Conservation (phyloP, 2,329 filamentous ascomycete species). For the Sarocladium brachiariae region DNA sequence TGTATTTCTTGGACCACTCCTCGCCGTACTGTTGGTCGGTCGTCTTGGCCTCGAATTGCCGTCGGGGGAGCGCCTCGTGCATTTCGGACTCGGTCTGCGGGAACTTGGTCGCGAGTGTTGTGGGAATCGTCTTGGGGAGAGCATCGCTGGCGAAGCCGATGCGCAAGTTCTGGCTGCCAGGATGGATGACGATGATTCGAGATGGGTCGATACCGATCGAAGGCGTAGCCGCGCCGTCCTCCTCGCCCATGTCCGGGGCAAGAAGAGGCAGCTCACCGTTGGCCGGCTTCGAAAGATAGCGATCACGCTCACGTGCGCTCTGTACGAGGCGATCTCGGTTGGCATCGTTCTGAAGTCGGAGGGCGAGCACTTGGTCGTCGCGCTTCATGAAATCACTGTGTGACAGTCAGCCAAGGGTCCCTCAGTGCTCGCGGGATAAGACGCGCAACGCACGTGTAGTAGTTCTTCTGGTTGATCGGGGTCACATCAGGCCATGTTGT, state of each 20-base stretch:
- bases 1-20: constrained; percentile 69
- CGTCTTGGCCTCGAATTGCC: constrained; percentile 55
- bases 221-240: constrained; percentile 48
- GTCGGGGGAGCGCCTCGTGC: constrained; percentile 67
- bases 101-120: constrained; percentile 79
- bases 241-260: constrained; percentile 52
- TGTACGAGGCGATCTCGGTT: constrained; percentile 77
- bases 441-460: constrained; percentile 70
- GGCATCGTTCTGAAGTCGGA: constrained; percentile 83
- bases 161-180: constrained; percentile 89
- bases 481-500: constrained; percentile 87
- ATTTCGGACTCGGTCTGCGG: constrained; percentile 77
- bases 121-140: constrained; percentile 86
- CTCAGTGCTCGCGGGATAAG: neutral
- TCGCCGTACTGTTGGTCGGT: constrained; percentile 81
- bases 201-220: constrained; percentile 65
- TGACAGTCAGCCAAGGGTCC: neutral
- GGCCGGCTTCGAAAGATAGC: constrained; percentile 62
- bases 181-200: constrained; percentile 90
- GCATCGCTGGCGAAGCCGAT: constrained; percentile 96
- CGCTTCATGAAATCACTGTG: constrained; percentile 94
- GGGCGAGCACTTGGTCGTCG: constrained; percentile 89
- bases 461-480: constrained; percentile 99
- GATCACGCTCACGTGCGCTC: constrained; percentile 79
- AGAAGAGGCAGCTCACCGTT: constrained; percentile 58